These are phyloP conservation scores for Amaranthus hypochondriacus DNA, from an alignment of 148 eudicot species.

Conservation along the genomic window DNA sequence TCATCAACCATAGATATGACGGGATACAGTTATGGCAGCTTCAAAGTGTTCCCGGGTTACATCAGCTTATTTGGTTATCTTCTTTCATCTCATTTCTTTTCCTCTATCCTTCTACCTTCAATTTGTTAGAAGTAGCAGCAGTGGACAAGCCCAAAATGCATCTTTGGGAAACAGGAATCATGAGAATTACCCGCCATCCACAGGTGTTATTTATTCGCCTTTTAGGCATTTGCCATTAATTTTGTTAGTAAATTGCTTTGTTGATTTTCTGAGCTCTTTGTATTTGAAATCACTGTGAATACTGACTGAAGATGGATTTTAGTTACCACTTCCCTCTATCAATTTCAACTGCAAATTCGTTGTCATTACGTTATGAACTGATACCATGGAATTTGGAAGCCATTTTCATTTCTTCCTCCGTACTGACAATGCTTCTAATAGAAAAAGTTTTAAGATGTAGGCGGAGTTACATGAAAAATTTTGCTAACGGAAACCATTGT, in stretches of 20 bases:
- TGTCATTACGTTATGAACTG: background rate
- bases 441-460: background rate
- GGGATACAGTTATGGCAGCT: conserved; percentile 97
- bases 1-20: conserved; percentile 93
- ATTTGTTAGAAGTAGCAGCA: conserved; percentile 94
- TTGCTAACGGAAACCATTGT: background rate
- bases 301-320: background rate
- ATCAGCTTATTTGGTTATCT: conserved; percentile 70
- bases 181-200: conserved; percentile 97
- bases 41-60: conserved; percentile 66
- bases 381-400: background rate
- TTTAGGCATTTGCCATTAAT: background rate
- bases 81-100: conserved; percentile 79
- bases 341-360: background rate
- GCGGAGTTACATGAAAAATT: background rate
- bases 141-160: conserved; percentile 98
- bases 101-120: conserved; percentile 94
- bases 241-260: background rate
- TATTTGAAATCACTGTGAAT: background rate
- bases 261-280: background rate
- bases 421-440: background rate
- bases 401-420: background rate
- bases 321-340: background rate
- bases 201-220: conserved; percentile 47
- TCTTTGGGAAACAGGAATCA: conserved; percentile 99